Percentiles rank a stretch among this genome's conserved stretches.
Conservation (phyloP, 2,329 filamentous ascomycete species). For the Colletotrichum eremochloae region DNA sequence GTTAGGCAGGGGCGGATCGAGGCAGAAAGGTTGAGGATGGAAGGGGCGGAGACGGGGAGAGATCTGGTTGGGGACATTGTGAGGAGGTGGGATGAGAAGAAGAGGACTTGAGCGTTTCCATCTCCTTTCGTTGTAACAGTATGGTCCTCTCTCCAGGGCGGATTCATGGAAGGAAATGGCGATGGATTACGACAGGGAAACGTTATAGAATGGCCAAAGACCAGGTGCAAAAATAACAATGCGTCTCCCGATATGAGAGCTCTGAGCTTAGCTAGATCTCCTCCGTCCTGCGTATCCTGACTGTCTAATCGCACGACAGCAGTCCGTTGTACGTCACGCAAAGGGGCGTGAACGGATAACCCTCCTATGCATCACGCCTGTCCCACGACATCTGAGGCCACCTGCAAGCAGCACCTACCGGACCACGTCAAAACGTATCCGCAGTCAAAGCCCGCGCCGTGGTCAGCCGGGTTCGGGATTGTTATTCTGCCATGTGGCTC, state of each 20-base stretch:
- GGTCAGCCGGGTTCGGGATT: neutral
- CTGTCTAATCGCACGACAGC: slow-evolving; percentile 12
- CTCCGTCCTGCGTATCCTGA: neutral
- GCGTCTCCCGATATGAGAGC: neutral
- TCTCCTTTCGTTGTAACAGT: neutral
- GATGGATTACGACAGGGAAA: neutral
- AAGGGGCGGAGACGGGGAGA: slow-evolving; percentile 10
- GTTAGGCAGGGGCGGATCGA: slow-evolving; percentile 25
- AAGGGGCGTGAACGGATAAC: neutral
- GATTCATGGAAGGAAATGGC: neutral
- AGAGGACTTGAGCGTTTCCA: neutral
- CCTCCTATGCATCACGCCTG: slow-evolving; percentile 22
- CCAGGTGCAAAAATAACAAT: neutral
- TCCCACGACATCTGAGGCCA: neutral
- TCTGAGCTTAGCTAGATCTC: neutral
- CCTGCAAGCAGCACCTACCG: neutral
- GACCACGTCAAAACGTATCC: neutral
- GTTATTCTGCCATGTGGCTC: slow-evolving; percentile 1
- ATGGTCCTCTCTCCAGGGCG: neutral
- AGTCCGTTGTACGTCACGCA: neutral
- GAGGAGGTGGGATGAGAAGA: slow-evolving; percentile 27
- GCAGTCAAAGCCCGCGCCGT: neutral
- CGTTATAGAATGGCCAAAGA: too few species aligned
- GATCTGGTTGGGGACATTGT: slow-evolving; percentile 20
- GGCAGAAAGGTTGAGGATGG: slow-evolving; percentile 9